Conservation (phyloP, 768 basidiomycete genomes). For the Suillus weaverae region DNA sequence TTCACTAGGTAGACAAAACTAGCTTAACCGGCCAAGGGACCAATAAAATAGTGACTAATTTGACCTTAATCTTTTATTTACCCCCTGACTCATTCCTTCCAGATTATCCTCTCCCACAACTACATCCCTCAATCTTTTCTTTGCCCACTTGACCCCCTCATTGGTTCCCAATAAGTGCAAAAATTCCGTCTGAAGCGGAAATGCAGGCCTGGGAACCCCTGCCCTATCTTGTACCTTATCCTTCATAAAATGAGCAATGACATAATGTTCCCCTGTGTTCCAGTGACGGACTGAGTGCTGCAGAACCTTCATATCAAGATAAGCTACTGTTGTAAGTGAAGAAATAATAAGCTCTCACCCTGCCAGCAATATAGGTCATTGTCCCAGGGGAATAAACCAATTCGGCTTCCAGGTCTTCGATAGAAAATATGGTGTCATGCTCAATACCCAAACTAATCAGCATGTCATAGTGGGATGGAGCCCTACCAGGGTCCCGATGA, state of each 20-base stretch:
- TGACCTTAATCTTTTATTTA: no score
- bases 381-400: background rate
- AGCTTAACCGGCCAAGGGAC: no score
- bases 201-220: background rate
- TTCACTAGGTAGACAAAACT: background rate
- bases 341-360: background rate
- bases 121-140: background rate
- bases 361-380: background rate
- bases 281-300: background rate
- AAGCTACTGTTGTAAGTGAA: conserved; percentile 5
- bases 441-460: conserved; percentile 10
- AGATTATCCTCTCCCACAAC: background rate
- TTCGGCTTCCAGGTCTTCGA: background rate
- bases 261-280: background rate
- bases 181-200: background rate
- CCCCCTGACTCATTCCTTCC: no score
- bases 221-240: background rate
- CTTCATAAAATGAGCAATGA: background rate
- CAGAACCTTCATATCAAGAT: conserved; percentile 1
- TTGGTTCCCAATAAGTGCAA: background rate
- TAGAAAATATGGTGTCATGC: background rate
- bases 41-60: no score
- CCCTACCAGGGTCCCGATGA: background rate
- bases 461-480: conserved; percentile 4
- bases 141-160: background rate